Percentiles rank a stretch among this genome's conserved stretches.
phyloP scores from a whole-genome alignment of 202 grass and related monocot species.

The Panicum virgatum region DNA sequence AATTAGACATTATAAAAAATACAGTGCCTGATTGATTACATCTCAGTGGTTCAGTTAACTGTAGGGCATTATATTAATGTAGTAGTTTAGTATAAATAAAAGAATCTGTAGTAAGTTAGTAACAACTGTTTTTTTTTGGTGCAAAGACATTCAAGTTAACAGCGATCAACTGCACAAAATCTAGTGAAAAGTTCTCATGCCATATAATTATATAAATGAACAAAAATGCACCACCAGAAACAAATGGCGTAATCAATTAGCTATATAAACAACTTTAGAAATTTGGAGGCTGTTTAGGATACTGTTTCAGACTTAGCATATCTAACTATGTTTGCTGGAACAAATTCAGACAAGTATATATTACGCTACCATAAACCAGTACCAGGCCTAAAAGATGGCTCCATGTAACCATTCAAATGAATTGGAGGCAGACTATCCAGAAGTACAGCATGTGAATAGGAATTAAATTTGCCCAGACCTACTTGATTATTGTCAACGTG shows the following conservation, averaged over 20 bases:
- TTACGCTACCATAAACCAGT: too few species aligned
- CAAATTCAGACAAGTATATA: not conserved
- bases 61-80: too few species aligned
- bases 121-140: too few species aligned
- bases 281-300: not conserved
- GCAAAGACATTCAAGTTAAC: not conserved
- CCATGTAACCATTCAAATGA: too few species aligned
- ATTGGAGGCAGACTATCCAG: too few species aligned
- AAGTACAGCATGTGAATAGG: too few species aligned
- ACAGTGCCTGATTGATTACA: not conserved
- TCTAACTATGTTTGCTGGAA: not conserved
- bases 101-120: not conserved
- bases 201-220: not conserved
- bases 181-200: not conserved
- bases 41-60: not conserved
- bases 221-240: not conserved
- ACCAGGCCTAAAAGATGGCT: too few species aligned
- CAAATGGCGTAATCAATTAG: too few species aligned
- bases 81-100: not conserved
- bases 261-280: not conserved
- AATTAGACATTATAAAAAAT: not conserved
- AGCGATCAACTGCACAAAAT: not conserved
- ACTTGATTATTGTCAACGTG: too few species aligned
- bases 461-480: too few species aligned
- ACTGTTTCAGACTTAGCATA: not conserved